phyloP scores from a whole-genome alignment of 441 rosid genomes.

The Mallotus japonicus region DNA sequence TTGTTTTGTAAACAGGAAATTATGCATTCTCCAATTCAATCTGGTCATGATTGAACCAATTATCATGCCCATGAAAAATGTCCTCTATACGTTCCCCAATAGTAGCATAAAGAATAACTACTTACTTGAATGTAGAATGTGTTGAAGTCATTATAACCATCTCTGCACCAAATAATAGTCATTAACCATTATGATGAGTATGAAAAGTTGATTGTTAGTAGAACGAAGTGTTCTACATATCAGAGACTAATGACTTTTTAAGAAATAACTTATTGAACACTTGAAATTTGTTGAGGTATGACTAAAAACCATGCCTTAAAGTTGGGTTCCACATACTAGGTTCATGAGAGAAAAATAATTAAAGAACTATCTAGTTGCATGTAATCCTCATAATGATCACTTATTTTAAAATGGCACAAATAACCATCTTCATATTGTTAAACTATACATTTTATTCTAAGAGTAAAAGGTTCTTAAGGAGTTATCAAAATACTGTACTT shows the following conservation, averaged over 20 bases:
- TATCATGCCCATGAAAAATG: neutral
- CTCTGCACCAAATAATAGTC: constrained; percentile 24
- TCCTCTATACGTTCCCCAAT: constrained; percentile 19
- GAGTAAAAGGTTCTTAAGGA: neutral
- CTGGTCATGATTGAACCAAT: neutral
- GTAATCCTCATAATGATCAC: no score
- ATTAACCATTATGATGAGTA: constrained; percentile 29
- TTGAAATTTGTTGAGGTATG: neutral
- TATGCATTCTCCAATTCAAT: neutral
- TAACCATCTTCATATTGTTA: neutral
- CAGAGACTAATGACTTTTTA: neutral
- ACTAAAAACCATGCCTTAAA: neutral
- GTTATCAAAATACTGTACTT: constrained; percentile 35
- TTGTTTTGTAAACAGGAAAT: neutral
- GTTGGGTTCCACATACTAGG: neutral
- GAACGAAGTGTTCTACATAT: neutral
- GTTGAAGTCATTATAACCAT: constrained; percentile 97
- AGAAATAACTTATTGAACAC: neutral
- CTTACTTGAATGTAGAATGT: constrained; percentile 99
- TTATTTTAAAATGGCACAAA: no score
- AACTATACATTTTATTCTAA: neutral
- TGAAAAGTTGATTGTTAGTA: neutral
- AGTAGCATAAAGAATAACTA: constrained; percentile 70
- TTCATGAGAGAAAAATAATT: neutral
- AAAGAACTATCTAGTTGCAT: no score